Evolutionary conservation across 352 stramenopile genomes (phyloP).

Genomic region (Globisporangium cystogenes): DNA sequence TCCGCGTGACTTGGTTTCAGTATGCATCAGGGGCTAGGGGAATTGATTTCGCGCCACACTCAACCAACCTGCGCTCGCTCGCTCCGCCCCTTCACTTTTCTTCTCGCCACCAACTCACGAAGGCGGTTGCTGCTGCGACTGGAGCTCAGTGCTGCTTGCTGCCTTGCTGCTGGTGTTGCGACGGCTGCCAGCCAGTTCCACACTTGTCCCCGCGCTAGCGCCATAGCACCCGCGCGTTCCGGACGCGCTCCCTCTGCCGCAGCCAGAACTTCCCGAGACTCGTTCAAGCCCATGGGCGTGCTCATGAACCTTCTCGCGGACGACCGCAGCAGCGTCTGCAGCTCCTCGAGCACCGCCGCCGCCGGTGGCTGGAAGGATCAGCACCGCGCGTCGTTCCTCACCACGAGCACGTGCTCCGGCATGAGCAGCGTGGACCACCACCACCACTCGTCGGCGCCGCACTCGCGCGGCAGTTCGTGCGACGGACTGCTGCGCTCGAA

Average conservation of each 20-base stretch:
- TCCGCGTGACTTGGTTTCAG: not conserved
- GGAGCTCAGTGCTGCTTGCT: no score
- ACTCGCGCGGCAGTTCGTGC: constrained; percentile 12
- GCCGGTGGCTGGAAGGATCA: constrained; percentile 13
- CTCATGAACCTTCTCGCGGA: constrained; percentile 5
- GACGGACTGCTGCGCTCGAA: constrained; percentile 13
- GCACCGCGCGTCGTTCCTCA: constrained; percentile 41
- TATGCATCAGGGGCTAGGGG: constrained; percentile 1
- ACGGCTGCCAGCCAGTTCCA: no score
- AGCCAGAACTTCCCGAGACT: no score
- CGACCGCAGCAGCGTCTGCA: constrained; percentile 3
- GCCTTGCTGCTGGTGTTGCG: no score
- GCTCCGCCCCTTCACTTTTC: not conserved
- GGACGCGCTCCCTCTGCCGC: no score
- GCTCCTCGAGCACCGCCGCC: not conserved
- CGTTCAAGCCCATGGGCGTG: constrained; percentile 3
- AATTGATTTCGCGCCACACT: constrained; percentile 1
- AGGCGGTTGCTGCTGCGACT: no score
- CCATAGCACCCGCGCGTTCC: no score
- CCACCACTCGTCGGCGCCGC: not conserved
- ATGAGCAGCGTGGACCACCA: constrained; percentile 14
- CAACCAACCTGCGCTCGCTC: no score
- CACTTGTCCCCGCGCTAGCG: no score
- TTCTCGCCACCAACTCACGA: not conserved
- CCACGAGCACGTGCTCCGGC: constrained; percentile 36